Base-by-base conservation (phyloP, 768 basidiomycete species). In the Leccinum boreale region DNA sequence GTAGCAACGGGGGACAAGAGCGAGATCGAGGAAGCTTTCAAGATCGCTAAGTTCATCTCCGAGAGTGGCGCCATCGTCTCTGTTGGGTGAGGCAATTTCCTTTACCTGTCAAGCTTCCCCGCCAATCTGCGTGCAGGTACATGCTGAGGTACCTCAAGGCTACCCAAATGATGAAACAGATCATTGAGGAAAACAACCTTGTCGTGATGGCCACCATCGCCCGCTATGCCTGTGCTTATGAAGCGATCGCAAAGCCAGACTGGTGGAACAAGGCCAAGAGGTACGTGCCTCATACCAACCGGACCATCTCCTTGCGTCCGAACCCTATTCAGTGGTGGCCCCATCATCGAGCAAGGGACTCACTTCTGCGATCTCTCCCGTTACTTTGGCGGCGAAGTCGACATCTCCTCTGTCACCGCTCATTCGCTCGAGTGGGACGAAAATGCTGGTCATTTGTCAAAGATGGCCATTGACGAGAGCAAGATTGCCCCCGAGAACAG, bases 311-410 rank as follows among this genome's bases (percentile, higher is more conserved):
- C 50, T 53, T 48, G 11, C 50, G 21, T 52, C 23, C 57, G 29
- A 60, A 60, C 36, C 24, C 61, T 50, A 7, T 57, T n/a, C 17
- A 63, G 90, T 68, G 87, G 83, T 54, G 91, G 91, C 19, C 91
- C 92, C 5, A 80, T 94, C 64, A 77, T 95, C 61, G 93, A 94
- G 73, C 90, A 94, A 77, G 95, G 92, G 49, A 98, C 96, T 14
- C 96, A 98, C 77, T 96, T 98, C 77, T 94, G 92, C 66, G 94
- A 98, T 76, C 82, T 97, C 46, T 97, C 94, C 42, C 89, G 96
- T 63, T 96, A 96, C 79, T 98, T 98, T 68, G 96, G 95, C 52
- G 96, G 96, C 15, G 92, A 96, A 63, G 92, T 97, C 57, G 92
- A 97, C 68, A 85, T 95, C 59, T 76, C 84, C 52, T 83, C 82